Evolutionary conservation across 2,329 filamentous ascomycete genomes (phyloP).

Genomic region (Chaetomiaceae sp.): DNA sequence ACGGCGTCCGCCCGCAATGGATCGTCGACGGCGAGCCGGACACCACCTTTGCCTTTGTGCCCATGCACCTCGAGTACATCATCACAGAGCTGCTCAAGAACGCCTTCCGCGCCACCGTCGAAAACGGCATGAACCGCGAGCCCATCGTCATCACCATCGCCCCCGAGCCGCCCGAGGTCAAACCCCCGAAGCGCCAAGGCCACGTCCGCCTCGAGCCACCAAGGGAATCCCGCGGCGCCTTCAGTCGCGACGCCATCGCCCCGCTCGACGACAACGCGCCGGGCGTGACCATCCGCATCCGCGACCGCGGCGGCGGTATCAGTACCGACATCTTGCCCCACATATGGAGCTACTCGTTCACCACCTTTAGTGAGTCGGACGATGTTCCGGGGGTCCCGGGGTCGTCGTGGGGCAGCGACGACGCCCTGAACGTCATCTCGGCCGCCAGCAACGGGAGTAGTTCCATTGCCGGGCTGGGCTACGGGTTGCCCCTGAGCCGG

Average conservation of each 20-base stretch:
- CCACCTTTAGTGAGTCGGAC: conserved; percentile 75
- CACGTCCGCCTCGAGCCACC: conserved; percentile 35
- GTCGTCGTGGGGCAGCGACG: conserved; percentile 38
- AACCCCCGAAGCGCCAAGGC: not conserved
- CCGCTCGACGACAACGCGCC: conserved; percentile 64
- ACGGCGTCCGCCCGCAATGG: conserved; percentile 78
- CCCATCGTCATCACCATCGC: conserved; percentile 92
- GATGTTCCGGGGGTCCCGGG: conserved; percentile 34
- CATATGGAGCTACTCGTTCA: conserved; percentile 97
- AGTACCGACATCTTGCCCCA: conserved; percentile 75
- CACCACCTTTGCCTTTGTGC: conserved; percentile 88
- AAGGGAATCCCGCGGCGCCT: conserved; percentile 38
- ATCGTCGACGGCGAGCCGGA: conserved; percentile 79
- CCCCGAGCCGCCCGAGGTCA: conserved; percentile 48
- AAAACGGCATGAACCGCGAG: conserved; percentile 72
- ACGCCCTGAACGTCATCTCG: conserved; percentile 72
- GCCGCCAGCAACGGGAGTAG: conserved; percentile 67
- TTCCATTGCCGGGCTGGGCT: conserved; percentile 88
- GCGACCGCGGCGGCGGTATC: conserved; percentile 93
- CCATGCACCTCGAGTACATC: conserved; percentile 96
- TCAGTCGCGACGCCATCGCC: conserved; percentile 46
- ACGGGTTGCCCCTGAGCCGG: conserved; percentile 82
- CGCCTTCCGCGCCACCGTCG: conserved; percentile 88
- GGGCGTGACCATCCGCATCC: conserved; percentile 90
- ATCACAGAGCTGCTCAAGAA: conserved; percentile 96